Base-by-base conservation (phyloP, 2,329 filamentous ascomycete species). In the Neopestalotiopsis sp. region DNA sequence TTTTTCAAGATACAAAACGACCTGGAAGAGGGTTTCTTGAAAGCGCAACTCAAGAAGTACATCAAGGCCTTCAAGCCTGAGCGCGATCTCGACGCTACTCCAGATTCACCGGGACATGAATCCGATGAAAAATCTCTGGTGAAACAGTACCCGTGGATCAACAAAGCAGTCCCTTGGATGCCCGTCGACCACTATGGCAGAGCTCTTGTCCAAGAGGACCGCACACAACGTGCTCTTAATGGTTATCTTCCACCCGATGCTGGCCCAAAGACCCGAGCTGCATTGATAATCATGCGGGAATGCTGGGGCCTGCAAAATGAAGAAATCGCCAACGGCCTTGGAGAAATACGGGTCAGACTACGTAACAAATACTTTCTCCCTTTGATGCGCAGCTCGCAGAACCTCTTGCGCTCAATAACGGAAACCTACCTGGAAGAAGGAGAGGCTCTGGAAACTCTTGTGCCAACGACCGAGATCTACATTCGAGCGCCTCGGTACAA, bases 251-350 rank as follows among this genome's bases (percentile, higher is more conserved):
- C 72, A 61, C 71, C 70, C 14, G 68, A 68, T 1, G 76, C 72
- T 45, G 72, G 73, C 14, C 72, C 73, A 4, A 89, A 89, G 74
- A 75, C 81, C 52, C 78, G 71, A 34, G 73, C 84, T 12, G 83
- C 78, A 0, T 70, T 84, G 17, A 77, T 77, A 67, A 77, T 90
- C 66, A 78, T 89, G 79, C 80, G 81, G 13, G 76, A 81, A 30
- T 83, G 81, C 69, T 90, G 88, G 88, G 81, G 79, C 3, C 71
- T 89, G n/a, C 79, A 83, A 9, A 81, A 84, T 2, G 78, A 81
- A 67, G 84, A 88, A 70, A 74, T 85, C 17, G 73, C 82, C 14
- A 79, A 82, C 24, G 79, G 78, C 5, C 74, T 82, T 3, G 87
- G 87, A 5, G 77, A 78, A 40, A 74, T 81, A 1, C 77, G 76